Evolutionary conservation across 2,329 filamentous ascomycete genomes (phyloP).

Genomic region (Phoma sp.): DNA sequence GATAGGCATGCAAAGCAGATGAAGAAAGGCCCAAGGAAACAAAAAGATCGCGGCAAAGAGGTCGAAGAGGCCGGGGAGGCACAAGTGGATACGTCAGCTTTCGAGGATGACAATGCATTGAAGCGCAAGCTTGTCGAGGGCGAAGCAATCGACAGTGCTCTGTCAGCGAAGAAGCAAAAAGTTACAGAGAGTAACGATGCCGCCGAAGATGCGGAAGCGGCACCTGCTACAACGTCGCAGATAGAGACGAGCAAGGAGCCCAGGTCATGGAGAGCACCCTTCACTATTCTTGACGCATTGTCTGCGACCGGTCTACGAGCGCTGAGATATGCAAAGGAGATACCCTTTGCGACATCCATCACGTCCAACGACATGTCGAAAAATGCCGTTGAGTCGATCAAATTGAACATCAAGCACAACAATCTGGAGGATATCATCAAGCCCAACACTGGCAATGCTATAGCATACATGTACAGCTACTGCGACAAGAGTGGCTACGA

Average conservation of each 20-base stretch:
- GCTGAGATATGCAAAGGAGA: conserved; percentile 87
- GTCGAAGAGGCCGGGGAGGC: conserved; percentile 1
- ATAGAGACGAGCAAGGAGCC: conserved; percentile 13
- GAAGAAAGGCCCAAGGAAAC: conserved; percentile 35
- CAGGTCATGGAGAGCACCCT: conserved; percentile 31
- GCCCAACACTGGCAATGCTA: conserved; percentile 79
- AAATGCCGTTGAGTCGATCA: conserved; percentile 79
- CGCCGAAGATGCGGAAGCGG: conserved; percentile 10
- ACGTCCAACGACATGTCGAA: conserved; percentile 89
- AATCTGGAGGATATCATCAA: conserved; percentile 72
- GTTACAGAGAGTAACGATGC: conserved; percentile 23
- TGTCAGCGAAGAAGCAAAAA: conserved; percentile 35
- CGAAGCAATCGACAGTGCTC: conserved; percentile 19
- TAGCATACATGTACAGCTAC: conserved; percentile 86
- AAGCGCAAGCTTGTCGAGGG: conserved; percentile 35
- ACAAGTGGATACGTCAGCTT: background rate
- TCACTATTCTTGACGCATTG: conserved; percentile 85
- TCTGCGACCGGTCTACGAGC: conserved; percentile 93
- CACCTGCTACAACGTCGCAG: background rate
- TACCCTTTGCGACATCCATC: conserved; percentile 80
- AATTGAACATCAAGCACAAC: conserved; percentile 85
- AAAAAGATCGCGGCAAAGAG: conserved; percentile 20
- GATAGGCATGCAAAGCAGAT: conserved; percentile 52
- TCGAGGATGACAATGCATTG: conserved; percentile 15
- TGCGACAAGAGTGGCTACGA: conserved; percentile 72